Percentiles rank a stretch among this genome's conserved stretches.
These are phyloP conservation scores for Zelopaecilomyces penicillatus DNA, from an alignment of 2,329 filamentous ascomycete genomes.

Conservation along the genomic window DNA sequence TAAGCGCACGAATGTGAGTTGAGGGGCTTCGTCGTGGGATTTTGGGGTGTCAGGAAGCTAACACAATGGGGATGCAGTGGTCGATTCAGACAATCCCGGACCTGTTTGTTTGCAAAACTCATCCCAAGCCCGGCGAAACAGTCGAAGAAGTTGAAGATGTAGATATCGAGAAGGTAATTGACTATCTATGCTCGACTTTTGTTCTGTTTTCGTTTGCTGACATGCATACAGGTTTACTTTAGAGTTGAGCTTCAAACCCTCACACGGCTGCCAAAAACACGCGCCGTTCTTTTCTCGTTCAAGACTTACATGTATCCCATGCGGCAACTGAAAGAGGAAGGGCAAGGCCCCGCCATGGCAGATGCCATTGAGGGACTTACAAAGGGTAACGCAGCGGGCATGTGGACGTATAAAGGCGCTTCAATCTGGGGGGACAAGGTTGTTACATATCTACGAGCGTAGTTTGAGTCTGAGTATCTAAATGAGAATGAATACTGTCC, in stretches of 20 bases:
- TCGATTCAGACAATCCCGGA: constrained; percentile 34
- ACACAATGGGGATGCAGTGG: constrained; percentile 30
- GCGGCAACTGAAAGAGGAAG: constrained; percentile 39
- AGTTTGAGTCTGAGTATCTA: constrained; percentile 3
- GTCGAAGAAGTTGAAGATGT: not conserved
- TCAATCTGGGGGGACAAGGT: constrained; percentile 39
- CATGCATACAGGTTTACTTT: constrained; percentile 16
- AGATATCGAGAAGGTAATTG: constrained; percentile 5
- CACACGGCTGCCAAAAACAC: constrained; percentile 38
- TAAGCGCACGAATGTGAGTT: constrained; percentile 40
- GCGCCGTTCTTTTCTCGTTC: constrained; percentile 44
- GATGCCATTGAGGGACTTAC: constrained; percentile 45
- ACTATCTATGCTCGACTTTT: too few species aligned
- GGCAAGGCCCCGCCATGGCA: constrained; percentile 36
- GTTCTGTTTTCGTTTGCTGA: too few species aligned
- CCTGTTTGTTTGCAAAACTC: constrained; percentile 31
- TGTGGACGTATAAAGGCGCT: constrained; percentile 45
- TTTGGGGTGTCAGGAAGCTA: not conserved
- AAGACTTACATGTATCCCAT: constrained; percentile 47
- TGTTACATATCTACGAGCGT: constrained; percentile 35
- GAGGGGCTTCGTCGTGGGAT: not conserved
- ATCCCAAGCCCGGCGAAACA: constrained; percentile 18
- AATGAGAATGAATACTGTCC: too few species aligned
- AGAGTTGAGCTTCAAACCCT: constrained; percentile 45
- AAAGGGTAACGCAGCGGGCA: constrained; percentile 42